Conservation (phyloP, 2,329 filamentous ascomycete genomes). For the Acephala macrosclerotiorum region DNA sequence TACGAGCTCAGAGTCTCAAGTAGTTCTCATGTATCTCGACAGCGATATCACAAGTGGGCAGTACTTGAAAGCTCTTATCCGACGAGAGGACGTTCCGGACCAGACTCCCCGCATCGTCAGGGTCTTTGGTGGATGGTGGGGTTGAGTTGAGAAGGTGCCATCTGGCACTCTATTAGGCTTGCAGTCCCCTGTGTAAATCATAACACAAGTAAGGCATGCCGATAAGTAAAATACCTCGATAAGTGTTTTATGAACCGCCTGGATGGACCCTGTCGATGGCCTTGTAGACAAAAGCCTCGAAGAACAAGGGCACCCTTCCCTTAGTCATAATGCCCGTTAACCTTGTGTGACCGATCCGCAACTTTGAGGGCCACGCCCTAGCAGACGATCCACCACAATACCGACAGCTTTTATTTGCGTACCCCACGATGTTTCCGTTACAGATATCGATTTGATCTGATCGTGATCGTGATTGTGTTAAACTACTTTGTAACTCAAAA, state of each 20-base stretch:
- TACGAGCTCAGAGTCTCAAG: neutral
- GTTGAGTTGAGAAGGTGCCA: conserved; percentile 7
- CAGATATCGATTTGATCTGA: neutral
- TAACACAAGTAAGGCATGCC: neutral
- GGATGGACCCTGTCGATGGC: neutral
- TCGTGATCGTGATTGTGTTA: neutral
- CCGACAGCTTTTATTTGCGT: neutral
- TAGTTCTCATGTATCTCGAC: neutral
- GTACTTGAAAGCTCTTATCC: neutral
- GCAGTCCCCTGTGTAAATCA: conserved; percentile 14
- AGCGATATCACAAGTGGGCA: neutral
- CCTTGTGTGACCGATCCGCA: neutral
- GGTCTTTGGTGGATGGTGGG: conserved; percentile 8
- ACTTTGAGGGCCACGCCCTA: neutral
- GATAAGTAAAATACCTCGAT: conserved; percentile 3
- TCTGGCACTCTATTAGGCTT: conserved; percentile 13
- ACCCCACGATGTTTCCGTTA: neutral
- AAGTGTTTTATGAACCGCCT: neutral
- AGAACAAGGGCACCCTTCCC: neutral
- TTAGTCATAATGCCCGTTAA: neutral
- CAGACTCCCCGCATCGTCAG: conserved; percentile 8
- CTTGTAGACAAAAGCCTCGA: neutral
- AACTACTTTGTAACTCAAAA: no score
- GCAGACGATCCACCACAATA: neutral
- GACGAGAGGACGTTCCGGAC: neutral